Conservation (phyloP, 2,329 filamentous ascomycete species). For the Aphanocladium album region DNA sequence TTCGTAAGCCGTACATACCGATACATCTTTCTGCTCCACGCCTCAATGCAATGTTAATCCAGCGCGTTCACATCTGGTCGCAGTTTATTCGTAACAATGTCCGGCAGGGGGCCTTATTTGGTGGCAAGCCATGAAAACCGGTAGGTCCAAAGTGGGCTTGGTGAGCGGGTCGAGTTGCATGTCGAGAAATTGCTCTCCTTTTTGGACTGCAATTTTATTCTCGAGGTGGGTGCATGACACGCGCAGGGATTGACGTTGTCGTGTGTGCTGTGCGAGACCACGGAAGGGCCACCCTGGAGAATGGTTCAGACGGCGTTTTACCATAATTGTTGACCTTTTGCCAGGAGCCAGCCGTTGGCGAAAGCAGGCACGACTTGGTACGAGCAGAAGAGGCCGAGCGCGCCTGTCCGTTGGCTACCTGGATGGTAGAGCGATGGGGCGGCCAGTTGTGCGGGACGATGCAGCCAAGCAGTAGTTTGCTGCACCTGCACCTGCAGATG, state of each 20-base stretch:
- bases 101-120: neutral
- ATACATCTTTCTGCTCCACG: neutral
- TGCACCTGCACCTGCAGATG: neutral
- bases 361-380: neutral
- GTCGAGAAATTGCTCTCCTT: slow-evolving; percentile 7
- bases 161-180: slow-evolving; percentile 7
- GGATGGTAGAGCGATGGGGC: neutral
- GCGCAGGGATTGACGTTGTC: neutral
- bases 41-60: neutral
- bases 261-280: neutral
- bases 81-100: neutral
- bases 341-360: neutral
- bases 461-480: neutral
- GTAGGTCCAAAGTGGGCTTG: neutral
- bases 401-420: neutral
- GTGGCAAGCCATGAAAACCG: neutral
- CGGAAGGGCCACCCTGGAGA: neutral
- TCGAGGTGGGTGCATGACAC: neutral
- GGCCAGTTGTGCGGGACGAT: neutral
- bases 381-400: neutral
- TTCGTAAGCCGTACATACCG: neutral
- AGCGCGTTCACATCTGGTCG: neutral
- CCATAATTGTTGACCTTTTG: neutral
- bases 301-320: neutral
- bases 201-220: neutral